Conservation (phyloP, 2,329 filamentous ascomycete species). For the Xylariomycetidae sp. region DNA sequence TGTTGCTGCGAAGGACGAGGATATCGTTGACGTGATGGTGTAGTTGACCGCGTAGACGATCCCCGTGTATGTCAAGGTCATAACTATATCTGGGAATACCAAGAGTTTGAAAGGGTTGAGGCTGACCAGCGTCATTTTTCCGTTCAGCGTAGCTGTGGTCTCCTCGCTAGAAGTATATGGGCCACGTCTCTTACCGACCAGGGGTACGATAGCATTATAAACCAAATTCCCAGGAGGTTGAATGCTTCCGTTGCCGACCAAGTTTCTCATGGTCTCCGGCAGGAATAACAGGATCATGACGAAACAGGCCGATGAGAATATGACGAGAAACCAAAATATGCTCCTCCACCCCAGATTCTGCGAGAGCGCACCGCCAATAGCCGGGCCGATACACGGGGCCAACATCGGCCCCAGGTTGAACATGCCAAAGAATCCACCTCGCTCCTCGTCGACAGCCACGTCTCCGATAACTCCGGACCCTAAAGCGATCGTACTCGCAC, state of each 20-base stretch:
- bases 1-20: conserved; percentile 23
- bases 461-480: conserved; percentile 30
- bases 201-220: conserved; percentile 18
- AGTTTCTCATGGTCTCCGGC: conserved; percentile 25
- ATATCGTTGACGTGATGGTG: conserved; percentile 28
- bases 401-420: conserved; percentile 33
- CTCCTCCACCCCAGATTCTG: conserved; percentile 44
- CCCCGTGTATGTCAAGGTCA: conserved; percentile 25
- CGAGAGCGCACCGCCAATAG: conserved; percentile 44
- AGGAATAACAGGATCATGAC: conserved; percentile 27
- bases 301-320: conserved; percentile 36
- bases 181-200: not conserved
- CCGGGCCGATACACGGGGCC: conserved; percentile 43
- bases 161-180: not conserved
- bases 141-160: not conserved
- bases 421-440: conserved; percentile 29
- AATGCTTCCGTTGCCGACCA: conserved; percentile 26
- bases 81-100: conserved; percentile 21
- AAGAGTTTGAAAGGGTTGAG: conserved; percentile 19
- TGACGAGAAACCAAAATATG: conserved; percentile 51
- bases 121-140: not conserved
- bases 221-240: conserved; percentile 8
- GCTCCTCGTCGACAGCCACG: conserved; percentile 26
- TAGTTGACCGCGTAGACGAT: conserved; percentile 31
- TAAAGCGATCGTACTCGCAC: conserved; percentile 29